Evolutionary conservation across 495 filamentous ascomycete species (phyloP).

Genomic region (Penicillium daleae): DNA sequence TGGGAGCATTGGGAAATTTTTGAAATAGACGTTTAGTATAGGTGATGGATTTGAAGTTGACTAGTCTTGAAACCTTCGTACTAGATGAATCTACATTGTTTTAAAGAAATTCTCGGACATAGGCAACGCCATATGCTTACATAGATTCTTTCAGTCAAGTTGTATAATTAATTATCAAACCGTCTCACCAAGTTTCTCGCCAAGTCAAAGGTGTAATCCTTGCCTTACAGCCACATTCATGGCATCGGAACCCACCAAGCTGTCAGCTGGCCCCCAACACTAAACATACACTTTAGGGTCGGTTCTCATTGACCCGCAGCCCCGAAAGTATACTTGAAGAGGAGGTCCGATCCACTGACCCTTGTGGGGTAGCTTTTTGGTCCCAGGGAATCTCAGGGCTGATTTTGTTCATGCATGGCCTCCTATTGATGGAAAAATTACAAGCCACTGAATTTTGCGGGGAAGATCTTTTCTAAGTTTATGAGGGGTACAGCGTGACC

Average conservation of each 20-base stretch:
- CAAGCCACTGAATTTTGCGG: neutral
- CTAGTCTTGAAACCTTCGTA: neutral
- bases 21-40: neutral
- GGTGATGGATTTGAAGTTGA: too few relatives aligned
- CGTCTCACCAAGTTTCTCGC: neutral
- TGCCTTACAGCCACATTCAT: neutral
- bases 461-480: slow-evolving; percentile 5
- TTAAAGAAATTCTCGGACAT: neutral
- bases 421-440: slow-evolving; percentile 25
- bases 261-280: too few relatives aligned
- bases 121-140: neutral
- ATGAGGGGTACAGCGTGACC: slow-evolving; percentile 17
- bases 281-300: too few relatives aligned
- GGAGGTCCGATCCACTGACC: neutral
- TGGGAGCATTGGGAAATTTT: slow-evolving; percentile 19
- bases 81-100: neutral
- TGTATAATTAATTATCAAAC: neutral
- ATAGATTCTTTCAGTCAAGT: neutral
- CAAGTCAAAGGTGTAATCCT: neutral
- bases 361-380: neutral
- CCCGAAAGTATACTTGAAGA: neutral
- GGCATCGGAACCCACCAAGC: too few relatives aligned
- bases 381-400: neutral
- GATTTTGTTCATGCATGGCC: neutral
- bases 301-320: slow-evolving; percentile 3